Evolutionary conservation across 129 eudicot genomes (phyloP).

Genomic region (Pittosporum tobira): DNA sequence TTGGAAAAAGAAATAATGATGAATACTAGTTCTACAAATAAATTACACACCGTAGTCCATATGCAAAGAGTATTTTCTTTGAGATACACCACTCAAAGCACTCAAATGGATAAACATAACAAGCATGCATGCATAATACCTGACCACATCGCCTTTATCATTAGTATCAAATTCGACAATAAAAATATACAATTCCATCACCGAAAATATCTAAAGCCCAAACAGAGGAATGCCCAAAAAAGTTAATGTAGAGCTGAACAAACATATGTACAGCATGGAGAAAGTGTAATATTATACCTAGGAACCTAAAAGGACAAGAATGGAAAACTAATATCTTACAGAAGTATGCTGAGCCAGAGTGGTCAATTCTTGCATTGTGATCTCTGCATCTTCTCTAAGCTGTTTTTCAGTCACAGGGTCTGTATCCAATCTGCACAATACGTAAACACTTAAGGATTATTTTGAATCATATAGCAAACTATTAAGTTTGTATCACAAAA

Average conservation of each 20-base stretch:
- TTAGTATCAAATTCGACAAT: too few relatives aligned
- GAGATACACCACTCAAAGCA: too few relatives aligned
- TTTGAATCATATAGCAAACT: slow-evolving; percentile 6
- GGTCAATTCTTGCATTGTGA: slow-evolving; percentile 65
- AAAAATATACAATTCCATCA: too few relatives aligned
- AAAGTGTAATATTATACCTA: background rate
- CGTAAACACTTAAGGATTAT: slow-evolving; percentile 12
- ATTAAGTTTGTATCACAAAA: slow-evolving; percentile 3
- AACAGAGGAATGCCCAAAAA: background rate
- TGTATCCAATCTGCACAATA: slow-evolving; percentile 53
- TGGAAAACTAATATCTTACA: slow-evolving; percentile 41
- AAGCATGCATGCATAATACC: too few relatives aligned
- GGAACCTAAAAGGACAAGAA: slow-evolving; percentile 1
- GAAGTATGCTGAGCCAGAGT: slow-evolving; percentile 83
- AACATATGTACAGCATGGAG: background rate
- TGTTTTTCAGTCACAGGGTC: slow-evolving; percentile 39
- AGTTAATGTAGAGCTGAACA: background rate
- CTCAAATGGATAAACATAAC: too few relatives aligned
- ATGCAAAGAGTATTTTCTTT: too few relatives aligned
- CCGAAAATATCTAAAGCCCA: too few relatives aligned
- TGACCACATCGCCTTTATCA: too few relatives aligned
- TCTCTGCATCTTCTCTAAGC: slow-evolving; percentile 63
- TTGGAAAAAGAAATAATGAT: too few relatives aligned
- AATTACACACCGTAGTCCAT: too few relatives aligned
- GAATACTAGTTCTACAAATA: too few relatives aligned